A percentile compares a stretch with the other conserved stretches of the same genome.
Conservation (phyloP, 306 rosid species). For the Sesbania bispinosa region DNA sequence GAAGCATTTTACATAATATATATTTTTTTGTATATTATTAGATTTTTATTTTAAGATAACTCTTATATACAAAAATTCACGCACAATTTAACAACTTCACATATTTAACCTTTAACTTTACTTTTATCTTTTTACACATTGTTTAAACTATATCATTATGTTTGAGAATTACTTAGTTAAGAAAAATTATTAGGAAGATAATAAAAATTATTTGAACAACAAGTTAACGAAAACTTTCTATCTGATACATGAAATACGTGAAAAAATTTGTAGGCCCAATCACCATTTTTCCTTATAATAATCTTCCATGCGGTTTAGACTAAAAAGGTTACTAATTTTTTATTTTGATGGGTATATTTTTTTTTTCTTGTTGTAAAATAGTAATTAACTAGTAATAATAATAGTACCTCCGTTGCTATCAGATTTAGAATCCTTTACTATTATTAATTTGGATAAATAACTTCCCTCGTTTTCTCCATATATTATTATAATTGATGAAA, state of each 20-base stretch:
- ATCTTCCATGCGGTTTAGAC: neutral
- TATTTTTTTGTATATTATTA: neutral
- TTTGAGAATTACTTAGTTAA: neutral
- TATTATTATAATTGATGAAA: neutral
- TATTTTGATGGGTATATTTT: neutral
- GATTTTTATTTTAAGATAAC: neutral
- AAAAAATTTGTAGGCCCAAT: neutral
- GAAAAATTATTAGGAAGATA: neutral
- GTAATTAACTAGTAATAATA: no score
- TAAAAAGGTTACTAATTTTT: neutral
- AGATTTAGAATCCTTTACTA: neutral
- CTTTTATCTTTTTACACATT: neutral
- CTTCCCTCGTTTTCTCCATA: conserved; percentile 25
- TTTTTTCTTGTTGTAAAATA: conserved; percentile 10
- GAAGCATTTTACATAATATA: neutral
- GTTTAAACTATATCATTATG: neutral
- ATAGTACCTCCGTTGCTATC: neutral
- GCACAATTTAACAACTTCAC: neutral
- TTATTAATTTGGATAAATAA: neutral
- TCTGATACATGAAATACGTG: neutral
- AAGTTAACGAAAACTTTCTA: neutral
- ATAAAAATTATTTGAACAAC: neutral
- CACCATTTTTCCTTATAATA: neutral
- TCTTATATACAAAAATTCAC: neutral
- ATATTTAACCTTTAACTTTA: neutral